Base-by-base conservation (phyloP, 2,329 filamentous ascomycete genomes). In the Neopestalotiopsis rosae region DNA sequence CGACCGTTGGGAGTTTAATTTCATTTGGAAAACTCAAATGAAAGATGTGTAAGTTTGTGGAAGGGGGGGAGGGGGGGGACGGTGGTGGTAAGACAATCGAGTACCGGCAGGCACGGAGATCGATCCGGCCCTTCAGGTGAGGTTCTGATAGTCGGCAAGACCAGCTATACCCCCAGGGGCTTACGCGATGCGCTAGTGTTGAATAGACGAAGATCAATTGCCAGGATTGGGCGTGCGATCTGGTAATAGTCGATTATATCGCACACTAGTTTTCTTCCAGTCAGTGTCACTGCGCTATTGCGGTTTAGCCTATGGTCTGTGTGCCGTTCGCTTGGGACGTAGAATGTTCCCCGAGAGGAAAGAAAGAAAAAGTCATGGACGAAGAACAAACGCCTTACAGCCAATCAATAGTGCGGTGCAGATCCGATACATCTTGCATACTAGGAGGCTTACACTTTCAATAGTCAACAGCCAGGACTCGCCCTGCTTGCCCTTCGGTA, bases 221-320 rank as follows among this genome's bases (percentile, higher is more conserved):
- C 45, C 45, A 52, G n/a, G 45, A 52, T 52, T 52, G 45, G 45
- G 14, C 45, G 17, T 52, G 45, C 45, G 45, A 52, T 52, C 45
- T 52, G 45, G 45, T 52, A 52, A 52, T 52, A 52, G 45, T 52
- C 45, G 45, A 52, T 52, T 52, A 52, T 52, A 52, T 52, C 45
- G 45, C 34, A 52, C 45, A n/a, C n/a, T 52, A 52, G 45, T 20
- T 17, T 17, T 49, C n/a, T 13, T 13, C 17, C 9, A n/a, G 17
- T 52, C 45, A 17, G n/a, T 17, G 17, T 52, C 45, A 52, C 45
- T 52, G n/a, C 45, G n/a, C 45, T 17, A 17, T n/a, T 52, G 45
- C 17, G 45, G 45, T 52, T 52, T 52, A 52, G 45, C 45, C 45
- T 20, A n/a, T 17, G 45, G n/a, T 52, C 45, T 52, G 45, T 52